Percentiles rank a stretch among this genome's conserved stretches.
These are phyloP conservation scores for Hanseniaspora vineae DNA, from an alignment of 805 yeast genomes.

Conservation along the genomic window DNA sequence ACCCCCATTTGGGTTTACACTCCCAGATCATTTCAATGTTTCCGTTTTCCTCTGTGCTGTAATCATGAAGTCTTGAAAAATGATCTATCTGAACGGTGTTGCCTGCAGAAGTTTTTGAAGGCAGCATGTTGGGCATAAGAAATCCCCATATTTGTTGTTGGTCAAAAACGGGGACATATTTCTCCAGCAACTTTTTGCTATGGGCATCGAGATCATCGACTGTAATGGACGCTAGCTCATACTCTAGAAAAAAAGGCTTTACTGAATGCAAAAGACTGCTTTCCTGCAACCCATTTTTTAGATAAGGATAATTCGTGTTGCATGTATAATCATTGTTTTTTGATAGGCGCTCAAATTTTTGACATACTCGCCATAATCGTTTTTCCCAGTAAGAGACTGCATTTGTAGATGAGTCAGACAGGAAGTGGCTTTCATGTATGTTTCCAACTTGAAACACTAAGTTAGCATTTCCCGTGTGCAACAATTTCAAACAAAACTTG, in stretches of 20 bases:
- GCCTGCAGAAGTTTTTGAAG: too few relatives aligned
- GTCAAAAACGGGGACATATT: too few relatives aligned
- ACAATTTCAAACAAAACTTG: background rate
- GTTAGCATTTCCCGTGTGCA: constrained; percentile 20
- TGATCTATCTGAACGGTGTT: constrained; percentile 11
- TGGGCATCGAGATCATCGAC: background rate
- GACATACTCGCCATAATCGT: constrained; percentile 15
- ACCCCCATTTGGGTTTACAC: constrained; percentile 23
- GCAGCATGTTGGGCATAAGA: too few relatives aligned
- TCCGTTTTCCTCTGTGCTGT: background rate
- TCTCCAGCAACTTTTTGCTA: background rate
- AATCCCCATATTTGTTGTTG: too few relatives aligned
- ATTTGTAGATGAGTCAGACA: too few relatives aligned
- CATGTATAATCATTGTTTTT: constrained; percentile 14
- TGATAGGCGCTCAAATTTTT: constrained; percentile 9
- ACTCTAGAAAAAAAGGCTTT: background rate
- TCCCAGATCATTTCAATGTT: constrained; percentile 10
- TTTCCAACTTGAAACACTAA: constrained; percentile 12
- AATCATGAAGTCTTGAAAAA: constrained; percentile 12
- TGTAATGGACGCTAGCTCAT: background rate
- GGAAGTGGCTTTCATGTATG: background rate
- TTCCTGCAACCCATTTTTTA: constrained; percentile 1
- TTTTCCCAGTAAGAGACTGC: background rate
- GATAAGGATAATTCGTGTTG: constrained; percentile 6
- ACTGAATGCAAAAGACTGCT: too few relatives aligned